Evolutionary conservation across 192 early-diverging fungal species (phyloP).

Genomic region (Kappamyces sp.): DNA sequence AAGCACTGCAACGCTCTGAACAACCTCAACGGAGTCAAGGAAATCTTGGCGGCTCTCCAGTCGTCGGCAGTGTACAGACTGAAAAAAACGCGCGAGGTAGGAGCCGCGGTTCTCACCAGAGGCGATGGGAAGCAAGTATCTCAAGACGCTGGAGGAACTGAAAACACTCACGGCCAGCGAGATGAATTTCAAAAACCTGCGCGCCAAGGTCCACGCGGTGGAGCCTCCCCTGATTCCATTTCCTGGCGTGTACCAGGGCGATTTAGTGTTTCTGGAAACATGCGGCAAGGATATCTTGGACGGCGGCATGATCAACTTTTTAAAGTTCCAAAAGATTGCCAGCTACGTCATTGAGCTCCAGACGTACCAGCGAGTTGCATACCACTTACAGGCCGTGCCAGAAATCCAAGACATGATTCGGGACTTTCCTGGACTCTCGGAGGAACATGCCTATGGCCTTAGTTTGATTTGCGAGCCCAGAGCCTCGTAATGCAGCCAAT

Average conservation of each 20-base stretch:
- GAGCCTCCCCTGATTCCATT: conserved; percentile 56
- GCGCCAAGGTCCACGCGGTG: conserved; percentile 39
- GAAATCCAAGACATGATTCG: conserved; percentile 52
- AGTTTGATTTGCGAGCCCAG: conserved; percentile 45
- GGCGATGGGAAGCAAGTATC: conserved; percentile 36
- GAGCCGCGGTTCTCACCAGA: neutral
- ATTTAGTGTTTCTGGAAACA: conserved; percentile 50
- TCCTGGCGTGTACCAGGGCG: conserved; percentile 54
- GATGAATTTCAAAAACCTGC: conserved; percentile 51
- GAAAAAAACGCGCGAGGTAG: conserved; percentile 47
- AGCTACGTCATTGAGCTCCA: conserved; percentile 49
- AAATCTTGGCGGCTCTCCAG: conserved; percentile 51
- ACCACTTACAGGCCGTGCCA: conserved; percentile 34
- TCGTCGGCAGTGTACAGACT: conserved; percentile 47
- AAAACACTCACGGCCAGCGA: conserved; percentile 40
- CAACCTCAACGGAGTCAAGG: conserved; percentile 57
- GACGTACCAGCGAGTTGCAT: conserved; percentile 44
- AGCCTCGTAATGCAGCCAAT: neutral
- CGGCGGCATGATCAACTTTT: conserved; percentile 46
- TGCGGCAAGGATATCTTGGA: conserved; percentile 46
- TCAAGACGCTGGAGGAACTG: conserved; percentile 43
- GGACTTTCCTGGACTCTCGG: conserved; percentile 25
- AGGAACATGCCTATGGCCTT: conserved; percentile 45
- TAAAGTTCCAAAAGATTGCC: conserved; percentile 49
- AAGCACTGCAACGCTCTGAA: conserved; percentile 41